phyloP scores from a whole-genome alignment of 83 land plant genomes.

The Isoetes engelmannii region DNA sequence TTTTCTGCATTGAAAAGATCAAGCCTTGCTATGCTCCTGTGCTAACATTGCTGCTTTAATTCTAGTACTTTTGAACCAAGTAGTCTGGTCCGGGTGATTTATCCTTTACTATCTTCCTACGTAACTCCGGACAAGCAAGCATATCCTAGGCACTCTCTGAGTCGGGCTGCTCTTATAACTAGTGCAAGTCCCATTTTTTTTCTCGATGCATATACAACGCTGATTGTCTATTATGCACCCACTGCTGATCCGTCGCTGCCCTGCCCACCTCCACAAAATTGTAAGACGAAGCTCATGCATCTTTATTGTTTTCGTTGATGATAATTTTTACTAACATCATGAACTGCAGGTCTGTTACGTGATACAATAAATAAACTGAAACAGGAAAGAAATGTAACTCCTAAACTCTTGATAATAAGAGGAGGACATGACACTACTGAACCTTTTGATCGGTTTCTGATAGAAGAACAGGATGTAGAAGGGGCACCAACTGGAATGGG shows the following conservation, averaged over 20 bases:
- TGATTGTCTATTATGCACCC: constrained; percentile 87
- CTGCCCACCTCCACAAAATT: constrained; percentile 96
- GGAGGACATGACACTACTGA: constrained; percentile 85
- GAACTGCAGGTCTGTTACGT: constrained; percentile 56
- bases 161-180: constrained; percentile 90
- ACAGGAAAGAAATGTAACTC: constrained; percentile 86
- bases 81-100: constrained; percentile 76
- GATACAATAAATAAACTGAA: constrained; percentile 69
- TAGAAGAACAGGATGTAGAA: constrained; percentile 94
- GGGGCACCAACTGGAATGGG: constrained; percentile 79
- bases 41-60: background rate
- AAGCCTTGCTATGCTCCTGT: background rate
- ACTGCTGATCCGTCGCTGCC: constrained; percentile 86
- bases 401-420: constrained; percentile 75
- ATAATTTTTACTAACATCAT: background rate
- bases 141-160: constrained; percentile 93
- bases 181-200: constrained; percentile 96
- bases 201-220: constrained; percentile 82
- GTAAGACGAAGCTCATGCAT: constrained; percentile 41
- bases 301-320: background rate
- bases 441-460: constrained; percentile 77
- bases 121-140: constrained; percentile 89
- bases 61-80: constrained; percentile 90
- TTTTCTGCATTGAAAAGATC: background rate
- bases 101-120: constrained; percentile 84